These are phyloP conservation scores for Dillenia turbinata DNA, from an alignment of 164 flowering plant genomes.

Conservation along the genomic window DNA sequence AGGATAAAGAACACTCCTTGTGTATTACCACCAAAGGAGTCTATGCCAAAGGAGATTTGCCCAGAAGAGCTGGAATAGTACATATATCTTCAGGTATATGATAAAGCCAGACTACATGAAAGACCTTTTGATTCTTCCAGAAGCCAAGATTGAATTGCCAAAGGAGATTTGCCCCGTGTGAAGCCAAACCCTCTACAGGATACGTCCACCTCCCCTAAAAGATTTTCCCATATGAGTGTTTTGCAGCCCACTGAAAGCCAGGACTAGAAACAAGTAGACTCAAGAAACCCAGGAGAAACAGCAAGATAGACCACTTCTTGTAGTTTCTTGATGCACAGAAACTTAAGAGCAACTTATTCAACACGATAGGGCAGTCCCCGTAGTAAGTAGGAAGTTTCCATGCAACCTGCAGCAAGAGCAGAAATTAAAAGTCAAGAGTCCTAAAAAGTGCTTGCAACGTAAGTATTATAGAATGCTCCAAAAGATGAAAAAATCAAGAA, in stretches of 20 bases:
- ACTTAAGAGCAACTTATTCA: constrained; percentile 1
- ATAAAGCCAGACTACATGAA: background rate
- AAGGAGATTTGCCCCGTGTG: constrained; percentile 24
- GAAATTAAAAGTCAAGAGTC: background rate
- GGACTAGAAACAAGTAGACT: background rate
- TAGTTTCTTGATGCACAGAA: constrained; percentile 1
- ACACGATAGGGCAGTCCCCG: too few relatives aligned
- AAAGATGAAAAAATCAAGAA: background rate
- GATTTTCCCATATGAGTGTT: constrained; percentile 7
- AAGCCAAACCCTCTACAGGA: background rate
- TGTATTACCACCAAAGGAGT: constrained; percentile 21
- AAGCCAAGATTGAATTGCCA: constrained; percentile 12
- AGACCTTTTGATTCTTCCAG: constrained; percentile 5
- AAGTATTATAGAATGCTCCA: constrained; percentile 4
- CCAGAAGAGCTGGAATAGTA: constrained; percentile 23
- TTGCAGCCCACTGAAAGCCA: background rate
- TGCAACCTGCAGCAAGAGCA: too few relatives aligned
- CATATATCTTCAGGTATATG: constrained; percentile 6
- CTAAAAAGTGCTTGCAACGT: background rate
- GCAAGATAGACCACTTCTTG: background rate
- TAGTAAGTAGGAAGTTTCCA: too few relatives aligned
- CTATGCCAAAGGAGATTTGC: constrained; percentile 72
- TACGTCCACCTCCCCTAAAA: background rate
- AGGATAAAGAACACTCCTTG: background rate
- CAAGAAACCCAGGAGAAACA: constrained; percentile 8